Evolutionary conservation across 208 protist genomes (phyloP).

Genomic region (Acanthamoeba divionensis): DNA sequence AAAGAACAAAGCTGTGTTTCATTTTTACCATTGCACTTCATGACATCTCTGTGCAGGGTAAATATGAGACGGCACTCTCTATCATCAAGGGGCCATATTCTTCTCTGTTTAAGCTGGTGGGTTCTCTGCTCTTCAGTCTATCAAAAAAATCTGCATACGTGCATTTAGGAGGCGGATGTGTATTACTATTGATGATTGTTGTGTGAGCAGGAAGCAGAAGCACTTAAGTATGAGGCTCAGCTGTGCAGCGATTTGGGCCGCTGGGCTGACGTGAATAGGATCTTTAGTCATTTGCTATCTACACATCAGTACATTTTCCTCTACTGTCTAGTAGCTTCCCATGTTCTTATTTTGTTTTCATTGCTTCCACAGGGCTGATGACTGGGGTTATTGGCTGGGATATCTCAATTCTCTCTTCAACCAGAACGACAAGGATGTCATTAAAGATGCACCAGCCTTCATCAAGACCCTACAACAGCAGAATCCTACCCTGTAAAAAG

Average conservation of each 20-base stretch:
- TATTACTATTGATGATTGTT: not conserved
- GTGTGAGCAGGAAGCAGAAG: not conserved
- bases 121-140: not conserved
- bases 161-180: not conserved
- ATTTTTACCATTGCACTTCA: not conserved
- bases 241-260: not conserved
- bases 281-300: not conserved
- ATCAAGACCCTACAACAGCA: not conserved
- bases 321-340: not conserved
- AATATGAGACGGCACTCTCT: constrained; percentile 9
- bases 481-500: not conserved
- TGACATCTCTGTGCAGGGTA: not conserved
- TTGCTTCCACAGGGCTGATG: not conserved
- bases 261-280: not conserved
- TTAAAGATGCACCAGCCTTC: not conserved
- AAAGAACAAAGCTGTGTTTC: too few relatives aligned
- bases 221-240: not conserved
- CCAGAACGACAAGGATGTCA: not conserved
- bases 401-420: constrained; percentile 34
- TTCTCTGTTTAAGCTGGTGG: too few relatives aligned
- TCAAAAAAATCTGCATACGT: not conserved
- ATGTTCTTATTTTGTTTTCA: not conserved
- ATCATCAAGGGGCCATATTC: too few relatives aligned
- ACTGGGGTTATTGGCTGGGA: constrained; percentile 13
- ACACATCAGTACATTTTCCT: not conserved